Evolutionary conservation across 345 rosid genomes (phyloP).

Genomic region (Chamaenerion angustifolium): DNA sequence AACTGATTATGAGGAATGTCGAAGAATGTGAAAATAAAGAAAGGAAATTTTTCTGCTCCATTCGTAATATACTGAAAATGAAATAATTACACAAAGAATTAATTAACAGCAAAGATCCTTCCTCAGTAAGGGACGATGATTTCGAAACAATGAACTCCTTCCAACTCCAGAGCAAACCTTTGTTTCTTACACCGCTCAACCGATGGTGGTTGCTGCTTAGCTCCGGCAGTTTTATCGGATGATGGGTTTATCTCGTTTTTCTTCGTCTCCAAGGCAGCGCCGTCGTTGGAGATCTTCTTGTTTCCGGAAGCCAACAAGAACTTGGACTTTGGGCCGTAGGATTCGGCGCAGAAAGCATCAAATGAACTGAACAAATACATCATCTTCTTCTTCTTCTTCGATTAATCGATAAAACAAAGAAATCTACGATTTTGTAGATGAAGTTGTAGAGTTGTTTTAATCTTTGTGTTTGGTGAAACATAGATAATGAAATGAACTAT

Average conservation of each 20-base stretch:
- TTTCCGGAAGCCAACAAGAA: conserved; percentile 2
- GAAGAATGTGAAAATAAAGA: too few relatives aligned
- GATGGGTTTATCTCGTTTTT: background rate
- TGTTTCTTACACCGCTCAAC: conserved; percentile 7
- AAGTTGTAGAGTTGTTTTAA: background rate
- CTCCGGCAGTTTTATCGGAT: background rate
- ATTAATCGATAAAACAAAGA: background rate
- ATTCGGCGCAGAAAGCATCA: conserved; percentile 30
- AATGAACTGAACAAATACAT: conserved; percentile 43
- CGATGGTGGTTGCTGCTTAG: too few relatives aligned
- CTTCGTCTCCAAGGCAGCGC: background rate
- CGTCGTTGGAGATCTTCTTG: background rate
- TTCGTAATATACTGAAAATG: too few relatives aligned
- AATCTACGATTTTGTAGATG: background rate
- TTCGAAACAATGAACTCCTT: conserved; percentile 71
- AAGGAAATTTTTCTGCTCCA: background rate
- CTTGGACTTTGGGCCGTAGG: conserved; percentile 14
- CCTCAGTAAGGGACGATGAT: conserved; percentile 38
- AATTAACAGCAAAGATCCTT: background rate
- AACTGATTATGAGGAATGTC: too few relatives aligned
- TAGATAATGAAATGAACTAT: background rate
- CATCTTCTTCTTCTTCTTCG: conserved; percentile 13
- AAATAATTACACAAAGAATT: background rate
- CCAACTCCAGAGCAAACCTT: conserved; percentile 74
- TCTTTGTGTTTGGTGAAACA: background rate